Evolutionary conservation across 208 protist species (phyloP), one percentile per base, ranked within the genome.

Genomic region (Crithidia fasciculata): DNA sequence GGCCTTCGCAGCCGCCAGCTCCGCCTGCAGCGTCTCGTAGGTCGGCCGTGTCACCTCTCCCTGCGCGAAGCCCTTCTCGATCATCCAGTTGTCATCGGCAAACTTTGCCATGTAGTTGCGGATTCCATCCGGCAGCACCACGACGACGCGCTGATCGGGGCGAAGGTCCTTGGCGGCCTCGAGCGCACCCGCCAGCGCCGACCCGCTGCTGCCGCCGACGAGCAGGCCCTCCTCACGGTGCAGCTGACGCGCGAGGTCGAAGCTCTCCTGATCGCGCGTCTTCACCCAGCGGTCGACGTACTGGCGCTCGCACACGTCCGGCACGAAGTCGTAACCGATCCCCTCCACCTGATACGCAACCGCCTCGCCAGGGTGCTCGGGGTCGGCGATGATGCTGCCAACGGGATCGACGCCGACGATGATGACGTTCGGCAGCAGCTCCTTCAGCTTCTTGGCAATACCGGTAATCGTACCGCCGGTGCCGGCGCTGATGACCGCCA

Each of bases 21-120:
- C 72, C 40, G 73, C 68, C 75, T 82, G 75, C 50, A 95, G 83
- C 4, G 77, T 72, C 18, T 95, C 89, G 72, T 95, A 95, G 52
- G 93, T 97, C 54, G 92, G 90, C 37, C 89, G 87, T 37, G 72
- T 83, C 50, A 92, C 72, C 19, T 81, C 74, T 9, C 88, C 85
- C 63, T 96, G 69, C 47, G 90, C 64, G 63, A 99, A 97, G 59
- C 95, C 95, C n/a, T 97, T 80, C 63, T 98, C 97, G 45, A 94
- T 91, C 93, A 98, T 97, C 98, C 98, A 99, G 78, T 98, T 97
- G 72, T 92, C 86, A 69, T 96, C 88, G 15, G 98, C 86, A 72
- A 98, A 98, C 84, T 99, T 99, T 39, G 90, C 94, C 94, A 99
- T 95, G 89, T 99, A 99, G 87, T 99, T 99, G 72, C 98, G 89